Evolutionary conservation across 345 rosid species (phyloP), one percentile per base, ranked within the genome.

Genomic region (Bruguiera parviflora): DNA sequence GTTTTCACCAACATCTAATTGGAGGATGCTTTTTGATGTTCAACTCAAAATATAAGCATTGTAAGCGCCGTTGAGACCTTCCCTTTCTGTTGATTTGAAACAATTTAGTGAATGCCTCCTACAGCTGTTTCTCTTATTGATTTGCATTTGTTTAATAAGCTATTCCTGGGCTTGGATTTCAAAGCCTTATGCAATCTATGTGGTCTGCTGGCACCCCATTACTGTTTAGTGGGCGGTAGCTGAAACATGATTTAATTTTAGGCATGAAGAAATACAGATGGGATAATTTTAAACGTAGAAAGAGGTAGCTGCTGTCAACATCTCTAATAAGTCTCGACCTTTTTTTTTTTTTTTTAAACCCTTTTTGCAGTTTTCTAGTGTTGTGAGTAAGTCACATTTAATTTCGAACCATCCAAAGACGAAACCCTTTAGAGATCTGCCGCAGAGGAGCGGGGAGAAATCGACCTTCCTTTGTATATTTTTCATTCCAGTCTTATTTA

Each of bases 11-110:
- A 16, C 59, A 33, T 16, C 51, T 49, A 58, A 16, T 60, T 19
- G 55, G 57, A 73, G 63, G 25, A 57, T 63, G 29, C 20, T 25
- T 67, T 37, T 55, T 61, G 25, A 25, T 55, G 20, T 46, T 53
- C 61, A 27, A 61, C 27, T 37, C 39, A 60, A 16, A 64, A 22
- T 58, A 43, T 59, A 58, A 29, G 27, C 51, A n/a, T 29, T n/a
- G 24, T 65, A 10, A 24, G 35, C 37, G 1, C 18, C 10, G 20
- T 53, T 39, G 20, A 19, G 37, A 20, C 53, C 9, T 16, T 18
- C 31, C 47, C 24, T 22, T 10, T 32, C 21, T 49, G 15, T 61
- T 29, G 10, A n/a, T 20, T 5, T 18, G 18, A 15, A 43, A 13
- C 29, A 27, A 8, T 61, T 59, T 20, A 46, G 72, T 3, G 16